Evolutionary conservation across 2,329 filamentous ascomycete species (phyloP), one percentile per base, ranked within the genome.

Genomic region (Trichoderma brevicompactum): DNA sequence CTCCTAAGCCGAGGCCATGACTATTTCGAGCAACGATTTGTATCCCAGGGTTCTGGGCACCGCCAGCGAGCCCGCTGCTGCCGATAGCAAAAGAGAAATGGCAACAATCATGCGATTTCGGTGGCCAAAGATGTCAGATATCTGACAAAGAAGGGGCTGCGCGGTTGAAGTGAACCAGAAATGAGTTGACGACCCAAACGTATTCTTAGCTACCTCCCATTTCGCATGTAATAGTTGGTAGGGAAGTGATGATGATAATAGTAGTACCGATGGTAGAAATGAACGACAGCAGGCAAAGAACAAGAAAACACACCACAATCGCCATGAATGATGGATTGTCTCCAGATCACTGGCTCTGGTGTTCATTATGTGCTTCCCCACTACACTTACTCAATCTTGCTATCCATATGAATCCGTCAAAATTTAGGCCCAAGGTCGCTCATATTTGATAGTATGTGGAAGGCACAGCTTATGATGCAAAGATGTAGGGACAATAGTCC

Each of bases 111-210:
- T 74, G 28, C 78, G 72, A 55, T 74, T 78, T 23, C 81, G 77
- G 1, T 85, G 77, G 3, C 85, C 84, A 67, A 82, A 86, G n/a
- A 86, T 76, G 60, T 85, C 79, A 13, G 80, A 77, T 0, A 83
- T 67, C 67, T 86, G 82, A 1, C 82, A 82, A 49, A 80, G 81
- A 0, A 85, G 68, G 0, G 84, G 84, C 58, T 83, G 82, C 2
- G 55, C 43, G 2, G 55, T 59, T 4, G 55, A 59, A 0, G 55
- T 59, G 12, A 59, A 59, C 7, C 7, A 59, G 55, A 40, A 59
- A 59, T 19, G 55, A 59, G 17, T 59, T 59, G 41, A 48, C 55
- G 17, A 59, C 32, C 43, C 55, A 59, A 12, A 59, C 55, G n/a
- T 59, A 59, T 15, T 59, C 43, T 40, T 59, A 32, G 13, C 55